Evolutionary conservation across 2,329 filamentous ascomycete genomes (phyloP), one percentile per base, ranked within the genome.

Genomic region (Curvularia eragrostidis): DNA sequence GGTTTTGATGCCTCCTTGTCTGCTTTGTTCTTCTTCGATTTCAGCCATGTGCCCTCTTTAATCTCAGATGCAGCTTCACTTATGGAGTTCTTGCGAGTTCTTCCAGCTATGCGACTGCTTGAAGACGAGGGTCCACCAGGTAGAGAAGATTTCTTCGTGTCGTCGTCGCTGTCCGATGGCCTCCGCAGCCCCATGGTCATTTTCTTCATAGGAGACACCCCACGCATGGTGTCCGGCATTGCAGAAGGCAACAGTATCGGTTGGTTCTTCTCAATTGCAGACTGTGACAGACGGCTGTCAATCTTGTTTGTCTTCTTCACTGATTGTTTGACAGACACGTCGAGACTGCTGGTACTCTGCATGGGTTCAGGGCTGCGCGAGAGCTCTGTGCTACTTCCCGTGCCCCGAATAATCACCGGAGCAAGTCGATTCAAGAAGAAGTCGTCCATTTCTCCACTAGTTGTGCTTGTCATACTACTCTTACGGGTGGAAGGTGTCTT

Each of bases 391-490:
- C 75, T 77, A 58, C 73, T 77, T 46, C 78, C 79, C 4, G 75
- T 77, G 13, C 81, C 81, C 30, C 81, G 76, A 43, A 83, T 70
- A 18, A 80, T 71, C 13, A 78, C 76, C 9, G 81, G 81, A 21
- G 71, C 73, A 13, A 82, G 73, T 39, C 79, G 73, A 24, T 80
- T 78, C n/a, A 75, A 70, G 36, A 81, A 72, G 54, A 81, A 82
- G 24, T 81, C 76, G 48, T 82, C 80, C 65, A 82, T 70, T 6
- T 81, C 79, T 1, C 73, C 68, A 23, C 74, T 77, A 6, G 72
- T 74, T 7, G 78, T 79, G 60, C 75, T 80, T 5, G 73, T 74
- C 53, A 77, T 68, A 59, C 80, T 82, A 57, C 73, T 77, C 52
- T 81, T 81, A 42, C 79, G 73, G 21, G 71, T 78, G 7, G 75